Evolutionary conservation across 2,329 filamentous ascomycete species (phyloP).

Genomic region (Cercospora sesami): DNA sequence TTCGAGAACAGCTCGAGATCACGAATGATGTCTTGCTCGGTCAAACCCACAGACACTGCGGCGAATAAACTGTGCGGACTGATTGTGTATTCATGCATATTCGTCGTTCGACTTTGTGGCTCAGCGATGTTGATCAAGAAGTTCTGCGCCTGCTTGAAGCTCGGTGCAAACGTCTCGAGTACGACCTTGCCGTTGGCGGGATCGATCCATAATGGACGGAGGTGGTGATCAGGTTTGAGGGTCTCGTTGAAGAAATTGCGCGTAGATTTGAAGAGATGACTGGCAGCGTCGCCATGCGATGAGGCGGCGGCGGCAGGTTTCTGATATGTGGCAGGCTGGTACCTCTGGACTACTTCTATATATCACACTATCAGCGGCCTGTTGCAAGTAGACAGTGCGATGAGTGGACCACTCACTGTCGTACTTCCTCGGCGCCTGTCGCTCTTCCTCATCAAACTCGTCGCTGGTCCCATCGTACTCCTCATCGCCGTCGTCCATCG

Average conservation of each 20-base stretch:
- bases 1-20: constrained; percentile 87
- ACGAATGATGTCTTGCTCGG: constrained; percentile 84
- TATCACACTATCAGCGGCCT: constrained; percentile 29
- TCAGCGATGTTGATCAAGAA: constrained; percentile 96
- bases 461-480: constrained; percentile 56
- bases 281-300: constrained; percentile 54
- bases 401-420: constrained; percentile 44
- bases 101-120: constrained; percentile 82
- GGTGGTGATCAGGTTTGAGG: constrained; percentile 84
- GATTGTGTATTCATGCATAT: constrained; percentile 90
- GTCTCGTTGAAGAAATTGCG: constrained; percentile 80
- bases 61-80: constrained; percentile 93
- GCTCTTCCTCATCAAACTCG: constrained; percentile 34
- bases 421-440: constrained; percentile 31
- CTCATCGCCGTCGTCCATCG: constrained; percentile 59
- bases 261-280: constrained; percentile 55
- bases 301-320: constrained; percentile 41
- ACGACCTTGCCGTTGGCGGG: constrained; percentile 83
- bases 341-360: constrained; percentile 51
- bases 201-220: constrained; percentile 92
- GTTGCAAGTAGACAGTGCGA: constrained; percentile 23
- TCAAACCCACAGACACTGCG: constrained; percentile 89
- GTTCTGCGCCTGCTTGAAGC: constrained; percentile 84
- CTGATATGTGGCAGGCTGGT: constrained; percentile 54
- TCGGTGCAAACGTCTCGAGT: constrained; percentile 87